Evolutionary conservation across 1,284 basidiomycete species (phyloP).

Genomic region (Malassezia globosa): DNA sequence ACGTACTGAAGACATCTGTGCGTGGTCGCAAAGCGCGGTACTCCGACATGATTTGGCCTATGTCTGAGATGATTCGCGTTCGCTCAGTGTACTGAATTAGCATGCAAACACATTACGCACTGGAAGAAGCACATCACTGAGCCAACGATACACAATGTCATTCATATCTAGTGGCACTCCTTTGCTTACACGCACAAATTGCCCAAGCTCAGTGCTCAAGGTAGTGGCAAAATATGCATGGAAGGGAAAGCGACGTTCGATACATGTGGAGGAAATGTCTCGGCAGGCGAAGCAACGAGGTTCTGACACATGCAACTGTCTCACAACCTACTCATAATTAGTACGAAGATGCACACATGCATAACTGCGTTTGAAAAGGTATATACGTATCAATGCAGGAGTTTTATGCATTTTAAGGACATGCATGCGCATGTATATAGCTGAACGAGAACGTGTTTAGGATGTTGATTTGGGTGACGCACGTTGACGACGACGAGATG

Average conservation of each 20-base stretch:
- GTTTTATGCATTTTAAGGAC: not conserved
- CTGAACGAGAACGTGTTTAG: not conserved
- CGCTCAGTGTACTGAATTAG: constrained; percentile 54
- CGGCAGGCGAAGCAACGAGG: not conserved
- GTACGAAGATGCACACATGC: too few relatives aligned
- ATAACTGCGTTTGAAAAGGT: too few relatives aligned
- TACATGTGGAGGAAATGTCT: too few relatives aligned
- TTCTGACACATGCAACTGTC: too few relatives aligned
- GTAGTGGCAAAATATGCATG: too few relatives aligned
- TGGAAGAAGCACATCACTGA: constrained; percentile 28
- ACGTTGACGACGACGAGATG: not conserved
- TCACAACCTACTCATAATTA: too few relatives aligned
- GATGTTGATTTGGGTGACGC: too few relatives aligned
- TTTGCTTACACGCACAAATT: too few relatives aligned
- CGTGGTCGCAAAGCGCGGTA: constrained; percentile 67
- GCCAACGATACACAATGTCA: constrained; percentile 37
- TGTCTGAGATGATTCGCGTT: constrained; percentile 57
- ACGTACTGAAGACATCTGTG: constrained; percentile 69
- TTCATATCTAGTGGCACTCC: too few relatives aligned
- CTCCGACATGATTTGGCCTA: constrained; percentile 57
- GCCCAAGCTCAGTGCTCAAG: too few relatives aligned
- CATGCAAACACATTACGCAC: constrained; percentile 9
- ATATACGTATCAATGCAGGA: too few relatives aligned
- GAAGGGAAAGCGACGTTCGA: too few relatives aligned
- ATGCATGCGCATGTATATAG: not conserved